Base-by-base conservation (phyloP, 139 green algal species). In the Gonium pectorale region DNA sequence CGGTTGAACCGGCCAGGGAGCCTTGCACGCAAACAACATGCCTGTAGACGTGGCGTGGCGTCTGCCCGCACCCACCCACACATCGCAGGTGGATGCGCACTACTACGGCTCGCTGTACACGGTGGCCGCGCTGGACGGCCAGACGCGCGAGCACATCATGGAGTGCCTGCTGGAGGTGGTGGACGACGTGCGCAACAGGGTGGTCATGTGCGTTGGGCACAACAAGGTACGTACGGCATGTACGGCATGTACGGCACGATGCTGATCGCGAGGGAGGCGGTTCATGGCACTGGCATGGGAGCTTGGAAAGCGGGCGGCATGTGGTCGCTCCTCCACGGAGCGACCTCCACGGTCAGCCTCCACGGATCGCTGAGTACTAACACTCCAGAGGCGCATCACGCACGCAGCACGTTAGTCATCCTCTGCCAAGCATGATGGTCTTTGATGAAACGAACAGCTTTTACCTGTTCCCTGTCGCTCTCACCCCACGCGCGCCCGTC, bases 71-170 rank as follows among this genome's bases (percentile, higher is more conserved):
- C 9, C 54, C 13, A 29, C 54, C 54, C 54, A 21, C 3, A 29
- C 19, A n/a, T 38, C 63, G 19, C 75, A 91, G 19, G 94, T 90
- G 5, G 90, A 94, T 40, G 79, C 89, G 0, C 90, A 94, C 74
- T 95, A 93, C 59, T 85, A 94, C 29, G 95, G 95, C 54, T 95
- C 89, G 70, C 87, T 97, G 24, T 98, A 98, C 70, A 96, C 95
- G 24, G 87, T 96, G 22, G 92, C 93, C 27, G 94, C 94, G 1
- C 85, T 98, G 60, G 95, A 98, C 63, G 95, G 95, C 27, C 91
- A 95, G 85, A 96, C 92, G 7, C 81, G 83, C 21, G 60, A 87
- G 15, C 93, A 97, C 81, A 88, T 97, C 21, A 63, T 89, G 79
- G 90, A 92, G 33, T 84, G 89, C 37, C 83, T 94, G 31, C 66